phyloP scores from a whole-genome alignment of 371 early-diverging fungal species.

The Mortierella sp. region DNA sequence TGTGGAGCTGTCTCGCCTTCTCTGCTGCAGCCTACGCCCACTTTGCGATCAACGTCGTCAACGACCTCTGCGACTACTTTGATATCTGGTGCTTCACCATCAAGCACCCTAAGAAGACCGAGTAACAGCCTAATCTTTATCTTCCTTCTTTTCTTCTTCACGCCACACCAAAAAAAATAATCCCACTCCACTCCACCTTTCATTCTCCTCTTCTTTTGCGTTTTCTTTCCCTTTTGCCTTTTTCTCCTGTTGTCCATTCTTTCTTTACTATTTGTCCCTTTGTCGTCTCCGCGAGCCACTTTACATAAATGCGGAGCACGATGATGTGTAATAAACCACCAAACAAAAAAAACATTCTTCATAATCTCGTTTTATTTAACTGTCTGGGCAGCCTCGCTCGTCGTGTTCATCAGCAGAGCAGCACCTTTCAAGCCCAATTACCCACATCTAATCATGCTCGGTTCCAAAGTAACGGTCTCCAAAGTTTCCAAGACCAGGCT shows the following conservation, averaged over 20 bases:
- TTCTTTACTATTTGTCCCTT: not conserved
- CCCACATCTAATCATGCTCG: slow-evolving; percentile 29
- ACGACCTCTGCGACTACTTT: slow-evolving; percentile 85
- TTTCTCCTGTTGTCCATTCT: not conserved
- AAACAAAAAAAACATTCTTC: not conserved
- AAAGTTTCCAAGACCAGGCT: slow-evolving; percentile 93
- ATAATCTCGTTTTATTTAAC: not conserved
- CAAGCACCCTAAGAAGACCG: slow-evolving; percentile 70
- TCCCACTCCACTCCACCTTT: not conserved
- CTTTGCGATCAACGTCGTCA: slow-evolving; percentile 80
- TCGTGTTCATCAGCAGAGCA: not conserved
- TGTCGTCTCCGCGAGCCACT: not conserved
- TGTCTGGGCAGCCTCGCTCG: not conserved
- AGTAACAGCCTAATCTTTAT: slow-evolving; percentile 19
- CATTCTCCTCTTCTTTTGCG: not conserved
- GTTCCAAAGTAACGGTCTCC: slow-evolving; percentile 65
- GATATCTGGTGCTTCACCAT: slow-evolving; percentile 90
- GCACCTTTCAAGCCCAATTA: not conserved
- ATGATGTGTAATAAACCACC: not conserved
- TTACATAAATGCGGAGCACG: not conserved
- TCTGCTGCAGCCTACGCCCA: slow-evolving; percentile 74
- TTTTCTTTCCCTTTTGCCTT: not conserved
- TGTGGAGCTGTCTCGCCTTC: slow-evolving; percentile 69
- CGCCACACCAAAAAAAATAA: not conserved
- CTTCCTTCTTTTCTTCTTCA: slow-evolving; percentile 8